phyloP scores from a whole-genome alignment of 345 rosid species.

The Murraya paniculata region DNA sequence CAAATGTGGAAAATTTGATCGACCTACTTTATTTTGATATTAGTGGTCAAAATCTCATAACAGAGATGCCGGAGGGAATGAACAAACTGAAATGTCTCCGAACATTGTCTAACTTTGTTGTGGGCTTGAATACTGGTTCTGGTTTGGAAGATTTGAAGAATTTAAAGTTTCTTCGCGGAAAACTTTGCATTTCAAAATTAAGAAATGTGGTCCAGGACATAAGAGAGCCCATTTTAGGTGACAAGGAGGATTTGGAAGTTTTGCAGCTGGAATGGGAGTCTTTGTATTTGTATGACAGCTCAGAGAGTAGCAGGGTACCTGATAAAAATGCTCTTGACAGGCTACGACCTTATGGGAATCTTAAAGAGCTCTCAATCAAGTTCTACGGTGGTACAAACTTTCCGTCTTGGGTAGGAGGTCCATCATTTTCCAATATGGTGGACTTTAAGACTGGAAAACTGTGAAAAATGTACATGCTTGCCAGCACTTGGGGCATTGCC shows the following conservation, averaged over 20 bases:
- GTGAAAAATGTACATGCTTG: not conserved
- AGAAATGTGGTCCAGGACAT: not conserved
- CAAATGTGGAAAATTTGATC: not conserved
- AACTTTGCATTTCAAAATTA: not conserved
- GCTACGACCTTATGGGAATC: not conserved
- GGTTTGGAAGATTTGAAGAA: not conserved
- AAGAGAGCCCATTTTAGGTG: not conserved
- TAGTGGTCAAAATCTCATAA: not conserved
- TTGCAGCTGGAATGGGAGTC: not conserved
- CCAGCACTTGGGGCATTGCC: not conserved
- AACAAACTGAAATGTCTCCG: not conserved
- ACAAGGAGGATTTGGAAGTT: not conserved
- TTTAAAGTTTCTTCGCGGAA: not conserved
- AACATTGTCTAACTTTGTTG: not conserved
- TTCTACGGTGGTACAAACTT: not conserved
- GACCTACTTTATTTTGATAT: not conserved
- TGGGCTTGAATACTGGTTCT: not conserved
- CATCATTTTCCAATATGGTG: not conserved
- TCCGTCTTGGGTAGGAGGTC: not conserved
- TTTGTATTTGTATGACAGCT: not conserved
- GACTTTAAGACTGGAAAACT: not conserved
- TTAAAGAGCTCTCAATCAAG: not conserved
- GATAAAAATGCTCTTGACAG: not conserved
- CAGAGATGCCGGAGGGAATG: not conserved
- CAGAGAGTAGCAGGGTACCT: no score